phyloP scores from a whole-genome alignment of 352 stramenopile species.

The Elongisporangium undulatum region DNA sequence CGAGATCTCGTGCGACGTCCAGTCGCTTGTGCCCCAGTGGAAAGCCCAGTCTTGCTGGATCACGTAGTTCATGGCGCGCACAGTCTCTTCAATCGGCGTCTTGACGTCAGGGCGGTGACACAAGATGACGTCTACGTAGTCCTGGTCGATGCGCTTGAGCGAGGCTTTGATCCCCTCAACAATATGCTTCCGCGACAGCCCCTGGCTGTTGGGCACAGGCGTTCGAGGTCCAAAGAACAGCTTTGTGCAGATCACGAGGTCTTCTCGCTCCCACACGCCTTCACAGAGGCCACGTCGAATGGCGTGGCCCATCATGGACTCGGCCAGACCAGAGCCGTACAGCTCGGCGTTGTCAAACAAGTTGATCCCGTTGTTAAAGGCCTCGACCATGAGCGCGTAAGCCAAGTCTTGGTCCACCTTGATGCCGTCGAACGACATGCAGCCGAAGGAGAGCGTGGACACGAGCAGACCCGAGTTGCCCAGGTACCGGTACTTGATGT shows the following conservation, averaged over 20 bases:
- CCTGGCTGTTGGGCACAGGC: conserved; percentile 11
- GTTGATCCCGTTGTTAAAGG: conserved; percentile 39
- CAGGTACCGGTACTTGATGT: conserved; percentile 40
- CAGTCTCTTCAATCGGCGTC: conserved; percentile 54
- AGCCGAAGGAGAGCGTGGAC: conserved; percentile 31
- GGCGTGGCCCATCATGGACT: conserved; percentile 37
- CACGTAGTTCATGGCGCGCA: conserved; percentile 55
- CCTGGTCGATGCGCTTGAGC: conserved; percentile 27
- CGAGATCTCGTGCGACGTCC: conserved; percentile 42
- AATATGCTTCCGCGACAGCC: conserved; percentile 33
- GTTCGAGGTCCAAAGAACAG: conserved; percentile 26
- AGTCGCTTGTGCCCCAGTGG: conserved; percentile 62
- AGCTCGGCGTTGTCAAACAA: conserved; percentile 45
- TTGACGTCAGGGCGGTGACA: conserved; percentile 43
- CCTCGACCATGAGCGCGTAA: conserved; percentile 21
- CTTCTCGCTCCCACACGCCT: conserved; percentile 24
- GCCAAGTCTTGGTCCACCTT: conserved; percentile 12
- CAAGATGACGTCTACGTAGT: conserved; percentile 54
- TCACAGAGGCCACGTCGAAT: conserved; percentile 29
- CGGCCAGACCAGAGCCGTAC: conserved; percentile 27
- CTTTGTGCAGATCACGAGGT: conserved; percentile 52
- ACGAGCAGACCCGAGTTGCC: conserved; percentile 31
- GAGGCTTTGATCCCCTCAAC: conserved; percentile 33
- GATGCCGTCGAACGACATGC: conserved; percentile 22
- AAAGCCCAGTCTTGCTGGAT: conserved; percentile 47